These are phyloP conservation scores for Aspergillus ochraceoroseus DNA, from an alignment of 2,329 filamentous ascomycete genomes.

Conservation along the genomic window DNA sequence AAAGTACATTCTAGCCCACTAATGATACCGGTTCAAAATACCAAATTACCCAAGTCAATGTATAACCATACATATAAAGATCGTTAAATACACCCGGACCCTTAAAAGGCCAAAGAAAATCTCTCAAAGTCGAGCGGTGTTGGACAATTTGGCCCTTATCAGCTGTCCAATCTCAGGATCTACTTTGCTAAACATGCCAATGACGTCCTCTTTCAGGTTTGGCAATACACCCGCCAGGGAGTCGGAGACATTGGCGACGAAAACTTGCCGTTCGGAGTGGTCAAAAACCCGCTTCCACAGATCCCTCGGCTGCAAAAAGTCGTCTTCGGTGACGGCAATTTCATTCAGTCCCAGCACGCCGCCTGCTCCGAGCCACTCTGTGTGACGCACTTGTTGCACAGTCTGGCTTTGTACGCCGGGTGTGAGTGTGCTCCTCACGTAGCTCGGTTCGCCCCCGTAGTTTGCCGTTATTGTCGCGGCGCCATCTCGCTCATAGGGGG, in stretches of 20 bases:
- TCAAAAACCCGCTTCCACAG: slow-evolving; percentile 31
- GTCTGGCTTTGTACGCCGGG: slow-evolving; percentile 18
- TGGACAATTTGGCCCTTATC: slow-evolving; percentile 15
- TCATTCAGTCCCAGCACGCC: slow-evolving; percentile 24
- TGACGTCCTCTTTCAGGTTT: slow-evolving; percentile 17
- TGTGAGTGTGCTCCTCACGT: slow-evolving; percentile 35
- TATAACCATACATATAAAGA: no score
- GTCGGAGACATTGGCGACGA: slow-evolving; percentile 23
- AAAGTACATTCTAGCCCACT: no score
- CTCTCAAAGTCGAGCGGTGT: no score
- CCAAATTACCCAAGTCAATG: no score
- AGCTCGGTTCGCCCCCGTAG: slow-evolving; percentile 58
- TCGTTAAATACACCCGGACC: no score
- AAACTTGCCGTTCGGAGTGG: slow-evolving; percentile 21
- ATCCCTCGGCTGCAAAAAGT: slow-evolving; percentile 30
- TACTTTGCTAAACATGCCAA: slow-evolving; percentile 23
- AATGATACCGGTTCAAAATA: no score
- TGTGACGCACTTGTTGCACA: slow-evolving; percentile 23
- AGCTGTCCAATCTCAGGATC: slow-evolving; percentile 21
- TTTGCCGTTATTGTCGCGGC: slow-evolving; percentile 44
- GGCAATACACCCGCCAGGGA: slow-evolving; percentile 24
- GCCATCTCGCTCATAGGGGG: slow-evolving; percentile 50
- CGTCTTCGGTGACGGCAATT: slow-evolving; percentile 26
- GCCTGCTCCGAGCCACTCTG: slow-evolving; percentile 20
- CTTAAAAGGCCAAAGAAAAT: no score